A percentile compares a stretch with the other conserved stretches of the same genome.
Evolutionary conservation across 2,329 filamentous ascomycete genomes (phyloP).

Genomic region (Pseudocercospora fijiensis): DNA sequence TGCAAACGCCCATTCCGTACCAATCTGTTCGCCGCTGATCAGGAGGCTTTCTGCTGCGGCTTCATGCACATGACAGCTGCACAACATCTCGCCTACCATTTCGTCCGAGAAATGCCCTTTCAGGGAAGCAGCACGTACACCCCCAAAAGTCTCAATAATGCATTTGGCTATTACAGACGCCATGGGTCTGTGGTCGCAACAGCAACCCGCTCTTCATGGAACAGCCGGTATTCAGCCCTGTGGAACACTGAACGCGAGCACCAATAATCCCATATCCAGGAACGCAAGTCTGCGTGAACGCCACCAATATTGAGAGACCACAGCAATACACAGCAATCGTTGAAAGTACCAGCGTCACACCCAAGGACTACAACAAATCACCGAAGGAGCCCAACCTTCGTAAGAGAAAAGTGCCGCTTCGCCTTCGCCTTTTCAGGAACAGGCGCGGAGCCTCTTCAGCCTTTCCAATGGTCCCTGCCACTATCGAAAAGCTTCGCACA

Average conservation of each 20-base stretch:
- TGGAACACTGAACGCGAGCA: background rate
- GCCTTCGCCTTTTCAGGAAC: background rate
- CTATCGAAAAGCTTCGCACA: background rate
- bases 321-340: background rate
- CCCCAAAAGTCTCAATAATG: background rate
- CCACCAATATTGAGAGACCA: background rate
- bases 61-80: background rate
- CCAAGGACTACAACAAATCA: background rate
- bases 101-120: background rate
- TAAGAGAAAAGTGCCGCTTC: background rate
- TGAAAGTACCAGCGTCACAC: background rate
- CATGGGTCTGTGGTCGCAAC: background rate
- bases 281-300: background rate
- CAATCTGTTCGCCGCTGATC: background rate
- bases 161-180: background rate
- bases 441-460: background rate
- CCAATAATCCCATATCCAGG: background rate
- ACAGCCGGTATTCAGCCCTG: slow-evolving; percentile 2
- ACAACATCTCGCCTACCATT: background rate
- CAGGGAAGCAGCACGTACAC: background rate
- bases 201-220: background rate
- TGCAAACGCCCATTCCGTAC: slow-evolving; percentile 4
- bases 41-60: background rate
- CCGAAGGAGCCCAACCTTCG: background rate
- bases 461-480: background rate